Evolutionary conservation across 1,139 yeast genomes (phyloP).

Genomic region (Yamadazyma membranifaciens): DNA sequence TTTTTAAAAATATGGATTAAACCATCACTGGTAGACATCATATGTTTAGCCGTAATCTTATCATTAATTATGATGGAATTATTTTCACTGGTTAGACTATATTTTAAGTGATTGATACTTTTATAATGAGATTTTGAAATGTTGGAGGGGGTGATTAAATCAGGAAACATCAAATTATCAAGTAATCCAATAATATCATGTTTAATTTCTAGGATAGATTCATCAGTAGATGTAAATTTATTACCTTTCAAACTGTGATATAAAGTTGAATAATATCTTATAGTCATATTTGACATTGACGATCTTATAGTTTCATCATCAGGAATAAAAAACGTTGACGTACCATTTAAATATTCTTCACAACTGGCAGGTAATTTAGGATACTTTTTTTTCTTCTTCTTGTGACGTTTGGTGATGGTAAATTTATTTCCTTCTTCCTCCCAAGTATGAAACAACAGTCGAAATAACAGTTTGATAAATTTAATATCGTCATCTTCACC

Average conservation of each 20-base stretch:
- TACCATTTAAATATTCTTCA: slow-evolving; percentile 24
- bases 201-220: slow-evolving; percentile 32
- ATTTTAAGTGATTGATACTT: slow-evolving; percentile 11
- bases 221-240: slow-evolving; percentile 25
- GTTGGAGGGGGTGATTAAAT: slow-evolving; percentile 32
- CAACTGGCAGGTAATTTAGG: slow-evolving; percentile 26
- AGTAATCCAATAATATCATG: slow-evolving; percentile 29
- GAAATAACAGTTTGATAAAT: slow-evolving; percentile 29
- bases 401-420: slow-evolving; percentile 1
- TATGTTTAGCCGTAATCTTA: slow-evolving; percentile 15
- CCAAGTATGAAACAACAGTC: slow-evolving; percentile 25
- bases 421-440: slow-evolving; percentile 1
- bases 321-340: slow-evolving; percentile 37
- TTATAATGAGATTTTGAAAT: slow-evolving; percentile 19
- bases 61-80: slow-evolving; percentile 15
- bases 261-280: slow-evolving; percentile 31
- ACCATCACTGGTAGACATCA: slow-evolving; percentile 53
- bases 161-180: slow-evolving; percentile 25
- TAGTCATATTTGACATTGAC: slow-evolving; percentile 28
- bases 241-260: slow-evolving; percentile 20
- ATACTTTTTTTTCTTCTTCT: slow-evolving; percentile 13
- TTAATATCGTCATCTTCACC: slow-evolving; percentile 10
- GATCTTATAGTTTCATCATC: slow-evolving; percentile 26
- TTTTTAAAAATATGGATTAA: slow-evolving; percentile 54
- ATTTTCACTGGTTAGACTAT: slow-evolving; percentile 6